These are phyloP conservation scores for Dispira parvispora DNA, from an alignment of 192 early-diverging fungal genomes.

Conservation along the genomic window DNA sequence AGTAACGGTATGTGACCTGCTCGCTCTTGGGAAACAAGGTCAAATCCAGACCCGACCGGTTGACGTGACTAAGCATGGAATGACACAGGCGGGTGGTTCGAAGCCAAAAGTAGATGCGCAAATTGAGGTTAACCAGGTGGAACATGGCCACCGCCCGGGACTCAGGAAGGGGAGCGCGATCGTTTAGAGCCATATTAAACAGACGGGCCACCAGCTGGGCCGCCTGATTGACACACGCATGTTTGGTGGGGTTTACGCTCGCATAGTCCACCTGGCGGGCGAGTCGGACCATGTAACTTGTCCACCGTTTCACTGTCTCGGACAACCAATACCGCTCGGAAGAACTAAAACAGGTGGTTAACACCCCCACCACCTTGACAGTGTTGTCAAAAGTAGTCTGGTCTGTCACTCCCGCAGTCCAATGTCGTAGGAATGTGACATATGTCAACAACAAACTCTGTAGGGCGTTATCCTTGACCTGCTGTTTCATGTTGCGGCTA, in stretches of 20 bases:
- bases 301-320: too few species aligned
- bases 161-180: background rate
- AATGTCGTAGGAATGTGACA: too few species aligned
- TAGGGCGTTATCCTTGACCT: too few species aligned
- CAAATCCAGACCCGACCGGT: background rate
- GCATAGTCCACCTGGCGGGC: too few species aligned
- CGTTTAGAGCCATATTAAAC: background rate
- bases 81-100: background rate
- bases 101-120: background rate
- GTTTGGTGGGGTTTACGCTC: background rate
- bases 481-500: too few species aligned
- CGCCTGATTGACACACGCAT: background rate
- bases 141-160: background rate
- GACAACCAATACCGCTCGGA: too few species aligned
- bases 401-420: too few species aligned
- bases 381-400: too few species aligned
- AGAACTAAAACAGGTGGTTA: too few species aligned
- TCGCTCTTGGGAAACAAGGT: background rate
- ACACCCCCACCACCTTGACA: too few species aligned
- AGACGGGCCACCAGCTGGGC: background rate
- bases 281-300: too few species aligned
- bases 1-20: conserved; percentile 2
- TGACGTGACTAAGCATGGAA: background rate
- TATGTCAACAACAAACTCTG: too few species aligned
- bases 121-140: background rate